These are phyloP conservation scores for Gastrolobium bilobum DNA, from an alignment of 306 rosid species.

Conservation along the genomic window DNA sequence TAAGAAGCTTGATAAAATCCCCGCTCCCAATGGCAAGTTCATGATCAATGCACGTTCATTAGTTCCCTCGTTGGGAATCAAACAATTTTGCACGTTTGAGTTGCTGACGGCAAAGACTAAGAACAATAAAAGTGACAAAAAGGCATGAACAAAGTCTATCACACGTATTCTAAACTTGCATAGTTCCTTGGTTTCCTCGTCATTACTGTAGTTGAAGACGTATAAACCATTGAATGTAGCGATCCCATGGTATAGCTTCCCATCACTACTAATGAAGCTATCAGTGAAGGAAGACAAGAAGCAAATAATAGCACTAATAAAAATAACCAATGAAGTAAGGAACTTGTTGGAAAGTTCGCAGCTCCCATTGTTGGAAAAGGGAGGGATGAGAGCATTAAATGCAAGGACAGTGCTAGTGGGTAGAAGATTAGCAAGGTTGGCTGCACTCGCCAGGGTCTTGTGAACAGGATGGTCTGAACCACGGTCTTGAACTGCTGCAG, in stretches of 20 bases:
- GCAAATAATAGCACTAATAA: slow-evolving; percentile 21
- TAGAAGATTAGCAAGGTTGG: slow-evolving; percentile 32
- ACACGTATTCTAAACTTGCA: slow-evolving; percentile 9
- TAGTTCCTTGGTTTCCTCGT: background rate
- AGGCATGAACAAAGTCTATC: slow-evolving; percentile 37
- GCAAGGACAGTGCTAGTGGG: slow-evolving; percentile 43
- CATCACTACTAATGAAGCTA: slow-evolving; percentile 22
- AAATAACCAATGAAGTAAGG: slow-evolving; percentile 1
- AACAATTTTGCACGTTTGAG: slow-evolving; percentile 57
- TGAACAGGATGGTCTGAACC: background rate
- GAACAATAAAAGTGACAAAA: slow-evolving; percentile 56
- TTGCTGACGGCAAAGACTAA: slow-evolving; percentile 56
- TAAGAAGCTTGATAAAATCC: slow-evolving; percentile 53
- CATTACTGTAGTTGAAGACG: slow-evolving; percentile 23
- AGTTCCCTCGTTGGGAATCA: slow-evolving; percentile 37
- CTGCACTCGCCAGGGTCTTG: slow-evolving; percentile 35
- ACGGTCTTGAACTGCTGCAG: background rate
- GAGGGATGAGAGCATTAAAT: slow-evolving; percentile 39
- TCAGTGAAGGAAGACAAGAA: slow-evolving; percentile 38
- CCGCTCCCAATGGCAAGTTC: slow-evolving; percentile 55
- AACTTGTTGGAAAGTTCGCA: background rate
- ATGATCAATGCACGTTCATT: slow-evolving; percentile 33
- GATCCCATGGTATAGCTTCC: slow-evolving; percentile 34
- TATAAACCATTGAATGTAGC: slow-evolving; percentile 34
- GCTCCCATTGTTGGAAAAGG: slow-evolving; percentile 36